Evolutionary conservation across 75 land plant genomes (phyloP), one percentile per base, ranked within the genome.

Genomic region (Cunninghamia lanceolata): DNA sequence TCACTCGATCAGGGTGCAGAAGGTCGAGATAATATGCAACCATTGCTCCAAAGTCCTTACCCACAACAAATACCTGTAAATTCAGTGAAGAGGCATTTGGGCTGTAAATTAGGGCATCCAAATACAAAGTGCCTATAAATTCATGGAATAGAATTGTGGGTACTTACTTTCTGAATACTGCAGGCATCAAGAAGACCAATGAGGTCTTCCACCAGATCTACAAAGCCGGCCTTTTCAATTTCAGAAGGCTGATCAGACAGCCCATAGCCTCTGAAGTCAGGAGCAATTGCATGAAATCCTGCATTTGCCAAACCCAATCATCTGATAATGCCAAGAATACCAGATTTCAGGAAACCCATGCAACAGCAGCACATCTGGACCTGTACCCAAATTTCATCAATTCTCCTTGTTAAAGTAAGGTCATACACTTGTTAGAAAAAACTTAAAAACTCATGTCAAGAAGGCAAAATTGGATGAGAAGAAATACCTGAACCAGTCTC

Each of bases 121-220:
- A 11, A 93, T 85, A 42, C 90, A 9, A 84, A 93, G 91, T 16
- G 83, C 95, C 93, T 43, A 7, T 43, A 0, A 43, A 43, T 43
- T 5, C 35, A 3, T 3, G 34, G 39, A 76, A 35, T 32, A 74
- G 30, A 21, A 84, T 95, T 92, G 75, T 43, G 87, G 46, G 46
- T 43, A 43, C 46, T 43, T 43, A 43, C 46, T 43, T 43, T 43
- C 46, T 43, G 25, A 9, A 89, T 39, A 0, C 42, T 68, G 34
- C 91, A 77, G 17, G 90, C 86, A 82, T 94, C 97, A 30, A 96
- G 85, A 40, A 96, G 84, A 38, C 87, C 97, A 46, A 92, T 45
- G 28, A 93, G 35, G 39, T n/a, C n/a, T n/a, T n/a, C n/a, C n/a
- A n/a, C 16, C 13, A 50, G 53, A 50, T 50, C 53, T 50, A 50